Evolutionary conservation across 2,329 filamentous ascomycete genomes (phyloP).

Genomic region (Aureobasidium melanogenum): DNA sequence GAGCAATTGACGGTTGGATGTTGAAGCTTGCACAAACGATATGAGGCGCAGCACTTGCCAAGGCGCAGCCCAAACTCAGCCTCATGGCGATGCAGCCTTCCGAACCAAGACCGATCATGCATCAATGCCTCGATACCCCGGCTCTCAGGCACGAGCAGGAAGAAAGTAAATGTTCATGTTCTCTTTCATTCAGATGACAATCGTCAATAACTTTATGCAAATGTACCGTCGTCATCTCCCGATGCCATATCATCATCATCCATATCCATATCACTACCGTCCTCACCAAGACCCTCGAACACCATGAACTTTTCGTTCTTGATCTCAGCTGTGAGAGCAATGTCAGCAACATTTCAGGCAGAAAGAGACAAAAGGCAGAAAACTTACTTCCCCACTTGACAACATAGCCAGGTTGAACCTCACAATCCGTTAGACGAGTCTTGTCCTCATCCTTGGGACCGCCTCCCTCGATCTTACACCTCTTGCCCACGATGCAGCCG

Average conservation of each 20-base stretch:
- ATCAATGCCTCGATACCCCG: background rate
- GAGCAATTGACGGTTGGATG: background rate
- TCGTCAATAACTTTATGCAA: background rate
- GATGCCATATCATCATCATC: constrained; percentile 14
- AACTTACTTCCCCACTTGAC: constrained; percentile 62
- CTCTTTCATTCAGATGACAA: background rate
- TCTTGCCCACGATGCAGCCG: constrained; percentile 74
- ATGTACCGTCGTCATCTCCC: background rate
- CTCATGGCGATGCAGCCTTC: background rate
- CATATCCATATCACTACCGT: constrained; percentile 17
- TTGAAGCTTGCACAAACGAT: background rate
- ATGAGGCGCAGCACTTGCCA: background rate
- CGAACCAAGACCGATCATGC: background rate
- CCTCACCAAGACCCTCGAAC: constrained; percentile 32
- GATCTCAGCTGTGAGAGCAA: constrained; percentile 34
- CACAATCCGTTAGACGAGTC: constrained; percentile 70
- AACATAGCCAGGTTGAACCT: constrained; percentile 79
- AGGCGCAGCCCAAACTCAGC: background rate
- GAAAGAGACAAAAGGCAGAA: background rate
- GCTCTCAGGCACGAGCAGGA: background rate
- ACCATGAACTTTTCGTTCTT: constrained; percentile 56
- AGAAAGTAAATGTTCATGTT: background rate
- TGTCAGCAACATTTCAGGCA: background rate
- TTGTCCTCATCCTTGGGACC: constrained; percentile 39
- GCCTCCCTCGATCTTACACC: constrained; percentile 74